phyloP scores from a whole-genome alignment of 768 basidiomycete species.

The Tylopilus sp. region DNA sequence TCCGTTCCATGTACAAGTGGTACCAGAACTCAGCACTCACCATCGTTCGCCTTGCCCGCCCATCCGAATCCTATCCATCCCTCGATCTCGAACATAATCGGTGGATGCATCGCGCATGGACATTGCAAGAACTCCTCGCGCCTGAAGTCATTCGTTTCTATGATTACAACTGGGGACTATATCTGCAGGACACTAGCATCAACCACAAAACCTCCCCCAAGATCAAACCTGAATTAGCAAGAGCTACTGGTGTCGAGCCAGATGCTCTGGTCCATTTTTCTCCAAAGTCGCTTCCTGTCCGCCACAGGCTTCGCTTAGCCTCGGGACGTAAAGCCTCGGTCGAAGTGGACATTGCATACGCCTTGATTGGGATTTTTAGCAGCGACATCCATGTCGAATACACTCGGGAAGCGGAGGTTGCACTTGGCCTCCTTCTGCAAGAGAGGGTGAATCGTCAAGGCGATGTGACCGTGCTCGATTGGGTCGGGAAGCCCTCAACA shows the following conservation, averaged over 20 bases:
- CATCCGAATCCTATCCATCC: neutral
- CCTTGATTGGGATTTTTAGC: constrained; percentile 15
- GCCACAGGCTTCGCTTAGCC: constrained; percentile 11
- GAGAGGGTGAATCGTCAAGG: constrained; percentile 11
- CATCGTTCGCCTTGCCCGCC: constrained; percentile 8
- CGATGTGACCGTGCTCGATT: constrained; percentile 19
- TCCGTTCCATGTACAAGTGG: constrained; percentile 16
- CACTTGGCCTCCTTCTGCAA: constrained; percentile 13
- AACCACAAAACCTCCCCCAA: constrained; percentile 7
- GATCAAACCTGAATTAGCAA: neutral
- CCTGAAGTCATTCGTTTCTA: constrained; percentile 13
- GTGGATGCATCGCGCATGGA: constrained; percentile 18
- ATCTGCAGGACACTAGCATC: neutral
- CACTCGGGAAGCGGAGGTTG: neutral
- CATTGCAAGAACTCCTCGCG: neutral
- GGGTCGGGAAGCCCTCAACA: constrained; percentile 13
- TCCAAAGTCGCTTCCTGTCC: neutral
- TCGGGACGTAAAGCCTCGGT: constrained; percentile 9
- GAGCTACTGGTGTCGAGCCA: neutral
- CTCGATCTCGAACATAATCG: constrained; percentile 1
- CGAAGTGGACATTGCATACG: constrained; percentile 12
- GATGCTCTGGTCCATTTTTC: neutral
- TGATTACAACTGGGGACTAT: neutral
- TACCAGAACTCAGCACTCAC: constrained; percentile 11
- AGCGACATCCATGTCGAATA: constrained; percentile 10